Percentiles rank a stretch among this genome's conserved stretches.
These are phyloP conservation scores for Capsicum pubescens DNA, from an alignment of 257 asterid species.

Conservation along the genomic window DNA sequence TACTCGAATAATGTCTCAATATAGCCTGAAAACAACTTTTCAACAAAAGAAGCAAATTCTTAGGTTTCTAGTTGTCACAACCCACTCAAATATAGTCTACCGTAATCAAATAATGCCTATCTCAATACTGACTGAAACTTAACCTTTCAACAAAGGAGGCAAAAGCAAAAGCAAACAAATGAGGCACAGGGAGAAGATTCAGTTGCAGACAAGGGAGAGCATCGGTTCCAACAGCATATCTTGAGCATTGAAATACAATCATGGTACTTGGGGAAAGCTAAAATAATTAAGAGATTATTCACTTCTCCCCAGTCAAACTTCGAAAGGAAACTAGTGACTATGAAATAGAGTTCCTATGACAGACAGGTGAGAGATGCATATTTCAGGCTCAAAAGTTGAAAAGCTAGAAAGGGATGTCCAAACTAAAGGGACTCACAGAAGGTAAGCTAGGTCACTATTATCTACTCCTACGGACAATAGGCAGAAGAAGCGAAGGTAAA, in stretches of 20 bases:
- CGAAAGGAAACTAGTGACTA: background rate
- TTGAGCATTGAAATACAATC: background rate
- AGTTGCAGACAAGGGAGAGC: background rate
- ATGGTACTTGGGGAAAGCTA: background rate
- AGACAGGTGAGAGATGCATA: background rate
- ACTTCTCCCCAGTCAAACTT: background rate
- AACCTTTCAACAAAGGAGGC: background rate
- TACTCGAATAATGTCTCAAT: background rate
- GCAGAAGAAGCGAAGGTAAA: constrained; percentile 1
- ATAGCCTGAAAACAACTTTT: background rate
- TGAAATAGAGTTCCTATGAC: background rate
- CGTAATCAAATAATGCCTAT: background rate
- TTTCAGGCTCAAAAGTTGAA: background rate
- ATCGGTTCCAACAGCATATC: background rate
- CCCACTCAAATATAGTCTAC: background rate
- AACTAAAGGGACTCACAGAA: background rate
- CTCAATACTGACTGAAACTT: background rate
- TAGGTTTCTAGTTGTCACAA: background rate
- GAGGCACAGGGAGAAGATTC: background rate
- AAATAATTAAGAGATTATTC: background rate
- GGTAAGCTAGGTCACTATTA: background rate
- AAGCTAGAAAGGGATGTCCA: background rate
- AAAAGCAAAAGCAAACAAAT: background rate
- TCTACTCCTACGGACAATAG: background rate
- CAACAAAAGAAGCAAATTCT: background rate